These are phyloP conservation scores for Agrocybe praecox DNA, from an alignment of 768 basidiomycete genomes.

Conservation along the genomic window DNA sequence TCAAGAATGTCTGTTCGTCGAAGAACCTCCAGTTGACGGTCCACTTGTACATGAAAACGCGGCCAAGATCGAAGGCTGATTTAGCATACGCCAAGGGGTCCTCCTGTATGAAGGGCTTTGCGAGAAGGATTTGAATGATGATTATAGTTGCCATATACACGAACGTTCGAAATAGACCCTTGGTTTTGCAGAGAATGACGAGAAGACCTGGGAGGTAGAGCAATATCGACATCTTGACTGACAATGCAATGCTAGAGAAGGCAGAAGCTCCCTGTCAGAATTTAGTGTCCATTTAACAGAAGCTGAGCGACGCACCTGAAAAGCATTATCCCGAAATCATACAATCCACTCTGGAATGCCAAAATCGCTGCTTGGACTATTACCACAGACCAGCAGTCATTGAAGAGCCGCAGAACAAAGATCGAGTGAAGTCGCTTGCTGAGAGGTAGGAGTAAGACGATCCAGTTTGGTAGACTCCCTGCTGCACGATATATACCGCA, in stretches of 20 bases:
- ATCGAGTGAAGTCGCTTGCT: slow-evolving; percentile 96
- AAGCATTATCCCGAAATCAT: slow-evolving; percentile 64
- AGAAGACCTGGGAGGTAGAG: slow-evolving; percentile 89
- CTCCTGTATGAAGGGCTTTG: slow-evolving; percentile 67
- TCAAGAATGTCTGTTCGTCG: slow-evolving; percentile 75
- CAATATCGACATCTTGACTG: slow-evolving; percentile 93
- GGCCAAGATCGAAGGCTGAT: slow-evolving; percentile 84
- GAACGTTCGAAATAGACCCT: slow-evolving; percentile 56
- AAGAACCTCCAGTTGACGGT: slow-evolving; percentile 98
- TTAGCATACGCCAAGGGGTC: slow-evolving; percentile 66
- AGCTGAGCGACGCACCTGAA: slow-evolving; percentile 60
- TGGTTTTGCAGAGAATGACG: slow-evolving; percentile 77
- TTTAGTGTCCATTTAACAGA: neutral
- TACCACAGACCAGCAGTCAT: slow-evolving; percentile 87
- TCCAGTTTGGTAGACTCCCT: slow-evolving; percentile 70
- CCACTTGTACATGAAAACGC: slow-evolving; percentile 93
- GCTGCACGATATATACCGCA: slow-evolving; percentile 70
- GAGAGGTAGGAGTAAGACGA: slow-evolving; percentile 69
- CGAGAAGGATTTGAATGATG: slow-evolving; percentile 61
- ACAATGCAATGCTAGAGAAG: slow-evolving; percentile 67
- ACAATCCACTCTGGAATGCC: slow-evolving; percentile 59
- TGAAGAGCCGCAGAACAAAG: slow-evolving; percentile 89
- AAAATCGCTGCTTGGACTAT: slow-evolving; percentile 68
- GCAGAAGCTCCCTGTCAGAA: too few relatives aligned
- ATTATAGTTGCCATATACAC: slow-evolving; percentile 51